phyloP scores from a whole-genome alignment of 345 rosid species.

The Eucalyptus viminalis region DNA sequence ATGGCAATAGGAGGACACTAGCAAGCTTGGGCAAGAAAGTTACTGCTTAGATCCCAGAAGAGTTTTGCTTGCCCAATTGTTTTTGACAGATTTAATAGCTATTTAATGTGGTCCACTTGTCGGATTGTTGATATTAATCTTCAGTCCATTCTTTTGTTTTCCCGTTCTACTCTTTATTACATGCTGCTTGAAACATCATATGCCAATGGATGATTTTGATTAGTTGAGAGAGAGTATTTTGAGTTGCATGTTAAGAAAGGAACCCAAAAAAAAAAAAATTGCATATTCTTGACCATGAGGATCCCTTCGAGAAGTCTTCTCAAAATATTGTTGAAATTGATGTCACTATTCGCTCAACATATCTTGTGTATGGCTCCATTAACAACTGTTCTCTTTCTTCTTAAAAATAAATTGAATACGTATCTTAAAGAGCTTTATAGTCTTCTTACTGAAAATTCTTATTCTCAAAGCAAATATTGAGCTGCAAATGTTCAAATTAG shows the following conservation, averaged over 20 bases:
- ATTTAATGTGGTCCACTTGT: not conserved
- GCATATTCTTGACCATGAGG: not conserved
- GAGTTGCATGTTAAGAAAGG: not conserved
- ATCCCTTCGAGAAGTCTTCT: not conserved
- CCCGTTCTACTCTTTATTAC: not conserved
- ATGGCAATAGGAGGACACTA: not conserved
- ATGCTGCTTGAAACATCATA: not conserved
- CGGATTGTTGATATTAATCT: not conserved
- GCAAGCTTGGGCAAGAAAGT: not conserved
- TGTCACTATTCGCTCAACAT: not conserved
- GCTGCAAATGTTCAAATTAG: not conserved
- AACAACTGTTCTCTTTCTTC: not conserved
- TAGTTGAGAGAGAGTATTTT: not conserved
- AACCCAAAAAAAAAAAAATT: not conserved
- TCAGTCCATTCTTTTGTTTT: not conserved
- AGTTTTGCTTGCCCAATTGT: not conserved
- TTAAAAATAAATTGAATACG: not conserved
- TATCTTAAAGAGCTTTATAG: not conserved
- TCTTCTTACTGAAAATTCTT: not conserved
- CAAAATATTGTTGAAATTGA: not conserved
- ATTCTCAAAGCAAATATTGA: not conserved
- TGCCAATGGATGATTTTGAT: not conserved
- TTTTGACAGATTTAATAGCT: not conserved
- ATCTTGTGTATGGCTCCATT: not conserved
- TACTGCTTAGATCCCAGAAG: not conserved